Evolutionary conservation across 2,329 filamentous ascomycete genomes (phyloP).

Genomic region (Cercospora berteroae): DNA sequence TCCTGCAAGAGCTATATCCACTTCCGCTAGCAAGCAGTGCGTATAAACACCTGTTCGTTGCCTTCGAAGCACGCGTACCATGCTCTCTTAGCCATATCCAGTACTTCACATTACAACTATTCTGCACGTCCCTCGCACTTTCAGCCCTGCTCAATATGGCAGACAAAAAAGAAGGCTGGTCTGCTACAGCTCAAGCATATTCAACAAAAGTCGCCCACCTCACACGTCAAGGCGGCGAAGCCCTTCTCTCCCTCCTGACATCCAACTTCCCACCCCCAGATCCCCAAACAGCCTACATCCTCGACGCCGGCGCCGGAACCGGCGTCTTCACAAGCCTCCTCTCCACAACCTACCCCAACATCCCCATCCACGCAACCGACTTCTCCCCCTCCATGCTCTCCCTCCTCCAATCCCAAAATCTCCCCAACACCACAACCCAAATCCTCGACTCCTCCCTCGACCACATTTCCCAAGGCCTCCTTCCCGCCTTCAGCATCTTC

Average conservation of each 20-base stretch:
- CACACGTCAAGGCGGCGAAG: constrained; percentile 7
- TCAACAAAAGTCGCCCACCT: constrained; percentile 1
- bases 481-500: constrained; percentile 14
- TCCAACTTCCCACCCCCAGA: not conserved
- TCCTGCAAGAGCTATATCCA: not conserved
- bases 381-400: constrained; percentile 12
- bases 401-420: not conserved
- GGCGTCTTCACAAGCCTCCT: constrained; percentile 13
- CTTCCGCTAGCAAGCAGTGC: not conserved
- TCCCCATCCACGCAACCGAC: constrained; percentile 11
- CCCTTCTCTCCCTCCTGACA: constrained; percentile 7
- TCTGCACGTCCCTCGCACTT: not conserved
- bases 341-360: not conserved
- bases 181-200: constrained; percentile 7
- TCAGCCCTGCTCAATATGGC: not conserved
- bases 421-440: constrained; percentile 8
- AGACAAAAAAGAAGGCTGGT: constrained; percentile 5
- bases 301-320: constrained; percentile 17
- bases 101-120: no score
- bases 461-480: constrained; percentile 10
- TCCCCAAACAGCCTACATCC: constrained; percentile 2
- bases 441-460: constrained; percentile 11
- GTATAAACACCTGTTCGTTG: not conserved
- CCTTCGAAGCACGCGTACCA: no score
- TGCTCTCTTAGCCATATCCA: not conserved